phyloP scores from a whole-genome alignment of 306 rosid species.

The Pachyrhizus erosus region DNA sequence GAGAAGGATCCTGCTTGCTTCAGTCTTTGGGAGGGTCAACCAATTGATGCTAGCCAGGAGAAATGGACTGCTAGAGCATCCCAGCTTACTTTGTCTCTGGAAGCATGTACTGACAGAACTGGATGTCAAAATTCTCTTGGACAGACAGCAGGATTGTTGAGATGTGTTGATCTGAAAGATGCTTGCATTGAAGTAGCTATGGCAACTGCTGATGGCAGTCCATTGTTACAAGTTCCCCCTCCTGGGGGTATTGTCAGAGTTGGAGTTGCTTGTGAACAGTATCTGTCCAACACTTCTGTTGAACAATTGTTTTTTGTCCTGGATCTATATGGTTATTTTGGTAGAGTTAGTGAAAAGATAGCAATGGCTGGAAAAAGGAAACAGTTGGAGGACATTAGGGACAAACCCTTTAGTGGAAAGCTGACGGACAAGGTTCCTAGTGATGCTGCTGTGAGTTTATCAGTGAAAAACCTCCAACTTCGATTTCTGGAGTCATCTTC shows the following conservation, averaged over 20 bases:
- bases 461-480: conserved; percentile 74
- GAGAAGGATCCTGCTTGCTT: conserved; percentile 99
- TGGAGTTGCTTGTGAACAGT: conserved; percentile 85
- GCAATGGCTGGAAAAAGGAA: conserved; percentile 67
- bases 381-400: conserved; percentile 47
- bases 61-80: conserved; percentile 82
- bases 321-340: conserved; percentile 87
- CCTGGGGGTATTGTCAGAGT: conserved; percentile 92
- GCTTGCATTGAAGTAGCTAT: conserved; percentile 85
- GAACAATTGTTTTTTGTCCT: conserved; percentile 90
- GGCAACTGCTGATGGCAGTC: conserved; percentile 94
- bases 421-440: conserved; percentile 89
- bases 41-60: conserved; percentile 88
- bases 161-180: conserved; percentile 88
- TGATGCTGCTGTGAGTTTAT: conserved; percentile 84
- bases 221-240: conserved; percentile 80
- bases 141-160: conserved; percentile 68
- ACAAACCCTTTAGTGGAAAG: conserved; percentile 56
- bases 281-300: conserved; percentile 81
- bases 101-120: conserved; percentile 53
- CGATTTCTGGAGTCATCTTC: conserved; percentile 88
- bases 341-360: conserved; percentile 80
- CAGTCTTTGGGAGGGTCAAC: conserved; percentile 89
- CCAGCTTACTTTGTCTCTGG: conserved; percentile 79
- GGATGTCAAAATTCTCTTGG: conserved; percentile 57